Percentiles rank a stretch among this genome's conserved stretches.
Evolutionary conservation across 352 stramenopile genomes (phyloP).

Genomic region (Globisporangium camurandrum): DNA sequence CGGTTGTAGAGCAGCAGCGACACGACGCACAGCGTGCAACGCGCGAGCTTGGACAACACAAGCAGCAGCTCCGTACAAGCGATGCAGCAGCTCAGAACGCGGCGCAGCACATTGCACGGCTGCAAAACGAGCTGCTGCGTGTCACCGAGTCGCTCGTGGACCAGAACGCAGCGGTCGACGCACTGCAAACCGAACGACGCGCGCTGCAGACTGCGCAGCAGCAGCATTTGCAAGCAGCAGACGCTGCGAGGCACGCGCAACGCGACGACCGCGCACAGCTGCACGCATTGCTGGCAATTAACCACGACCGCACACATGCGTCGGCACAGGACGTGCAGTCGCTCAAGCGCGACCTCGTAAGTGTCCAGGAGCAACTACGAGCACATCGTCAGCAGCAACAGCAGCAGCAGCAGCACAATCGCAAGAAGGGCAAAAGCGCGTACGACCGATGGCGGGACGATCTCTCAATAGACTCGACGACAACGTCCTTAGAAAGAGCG

Average conservation of each 20-base stretch:
- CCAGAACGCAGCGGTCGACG: slow-evolving; percentile 24
- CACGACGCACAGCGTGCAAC: slow-evolving; percentile 14
- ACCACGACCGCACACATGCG: slow-evolving; percentile 32
- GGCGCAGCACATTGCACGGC: slow-evolving; percentile 12
- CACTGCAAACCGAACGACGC: slow-evolving; percentile 17
- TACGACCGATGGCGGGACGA: slow-evolving; percentile 15
- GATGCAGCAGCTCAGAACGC: slow-evolving; percentile 8
- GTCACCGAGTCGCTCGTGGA: slow-evolving; percentile 27
- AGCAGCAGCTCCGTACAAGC: slow-evolving; percentile 18
- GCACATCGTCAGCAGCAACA: slow-evolving; percentile 16
- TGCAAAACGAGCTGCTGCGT: slow-evolving; percentile 20
- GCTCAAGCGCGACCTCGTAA: slow-evolving; percentile 39
- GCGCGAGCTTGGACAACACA: slow-evolving; percentile 17
- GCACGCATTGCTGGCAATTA: slow-evolving; percentile 37
- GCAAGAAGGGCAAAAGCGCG: slow-evolving; percentile 5
- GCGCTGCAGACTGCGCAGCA: not conserved
- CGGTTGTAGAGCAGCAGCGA: slow-evolving; percentile 36
- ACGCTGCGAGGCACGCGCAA: slow-evolving; percentile 15
- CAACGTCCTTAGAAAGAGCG: no score
- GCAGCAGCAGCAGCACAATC: slow-evolving; percentile 1
- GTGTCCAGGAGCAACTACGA: slow-evolving; percentile 37
- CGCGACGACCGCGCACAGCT: slow-evolving; percentile 33
- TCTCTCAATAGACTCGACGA: no score
- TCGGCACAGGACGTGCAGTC: slow-evolving; percentile 42
- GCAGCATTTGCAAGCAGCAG: slow-evolving; percentile 8